Base-by-base conservation (phyloP, 2,329 filamentous ascomycete species). In the Meredithiella fracta region DNA sequence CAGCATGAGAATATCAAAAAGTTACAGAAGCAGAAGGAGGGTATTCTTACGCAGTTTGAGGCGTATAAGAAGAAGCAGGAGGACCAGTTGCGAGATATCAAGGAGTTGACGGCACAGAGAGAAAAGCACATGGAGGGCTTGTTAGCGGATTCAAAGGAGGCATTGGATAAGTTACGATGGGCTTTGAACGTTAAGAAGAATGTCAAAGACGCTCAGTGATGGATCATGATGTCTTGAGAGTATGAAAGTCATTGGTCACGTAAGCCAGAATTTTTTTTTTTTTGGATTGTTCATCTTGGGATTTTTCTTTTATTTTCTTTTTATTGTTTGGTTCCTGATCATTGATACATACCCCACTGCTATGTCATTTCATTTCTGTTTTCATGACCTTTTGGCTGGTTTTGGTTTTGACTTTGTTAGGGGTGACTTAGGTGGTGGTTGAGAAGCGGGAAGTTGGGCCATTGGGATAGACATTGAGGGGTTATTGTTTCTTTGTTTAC, bases 141-240 rank as follows among this genome's bases (percentile, higher is more conserved):
- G 25, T 68, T 84, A n/a, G 67, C 73, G 38, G 78, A 82, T 63
- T 70, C 81, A 47, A 72, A 73, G 61, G 72, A 77, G 62, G 76
- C 78, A n/a, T 69, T 85, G 53, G 73, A 80, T 60, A 79, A 86
- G 70, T 73, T 90, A 67, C 78, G 73, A 63, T 89, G 85, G 85
- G 82, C 85, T 14, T 73, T 89, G 60, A 79, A 76, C 54, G 75
- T 85, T 53, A 82, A 85, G 69, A 69, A 77, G 59, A 80, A 77
- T 60, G 73, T 82, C 56, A 72, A 71, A 57, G 76, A 70, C 55
- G 75, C 77, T 5, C 67, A 76, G 65, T 80, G 65, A 71, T 34
- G 51, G 26, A 40, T 11, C n/a, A 38, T 11, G 9, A 38, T 38
- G 50, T 5, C 40, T 2, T 29, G 34, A 47, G 20, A 47, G 42